Conservation (phyloP, 805 yeast genomes). For the Maudiozyma pseudohumilis region DNA sequence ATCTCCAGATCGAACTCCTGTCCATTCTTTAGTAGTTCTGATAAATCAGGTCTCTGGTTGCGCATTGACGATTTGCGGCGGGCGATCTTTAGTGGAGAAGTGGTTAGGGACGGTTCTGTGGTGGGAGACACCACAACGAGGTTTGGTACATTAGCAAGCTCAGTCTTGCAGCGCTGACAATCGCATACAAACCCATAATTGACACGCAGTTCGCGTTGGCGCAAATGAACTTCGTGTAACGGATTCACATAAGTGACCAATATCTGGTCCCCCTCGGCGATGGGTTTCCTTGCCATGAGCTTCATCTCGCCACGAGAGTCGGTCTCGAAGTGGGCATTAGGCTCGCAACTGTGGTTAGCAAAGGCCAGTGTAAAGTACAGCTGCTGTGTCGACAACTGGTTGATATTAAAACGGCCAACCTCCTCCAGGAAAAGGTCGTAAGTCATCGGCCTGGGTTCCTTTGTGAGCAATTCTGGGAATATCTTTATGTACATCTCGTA, state of each 20-base stretch:
- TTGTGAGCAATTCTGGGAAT: conserved; percentile 32
- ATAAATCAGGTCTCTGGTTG: conserved; percentile 32
- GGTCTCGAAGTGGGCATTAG: conserved; percentile 49
- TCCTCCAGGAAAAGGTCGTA: conserved; percentile 49
- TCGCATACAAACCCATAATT: conserved; percentile 74
- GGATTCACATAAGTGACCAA: conserved; percentile 65
- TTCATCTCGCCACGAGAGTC: conserved; percentile 42
- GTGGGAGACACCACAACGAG: not conserved
- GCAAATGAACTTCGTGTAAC: conserved; percentile 45
- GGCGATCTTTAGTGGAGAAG: not conserved
- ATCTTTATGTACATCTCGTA: conserved; percentile 39
- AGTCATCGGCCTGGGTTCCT: conserved; percentile 15
- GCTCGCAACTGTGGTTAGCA: conserved; percentile 68
- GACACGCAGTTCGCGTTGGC: conserved; percentile 55
- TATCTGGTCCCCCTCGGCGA: conserved; percentile 57
- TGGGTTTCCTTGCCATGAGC: conserved; percentile 48
- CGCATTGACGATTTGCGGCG: conserved; percentile 29
- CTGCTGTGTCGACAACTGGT: conserved; percentile 57
- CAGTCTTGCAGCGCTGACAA: conserved; percentile 57
- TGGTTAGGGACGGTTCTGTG: not conserved
- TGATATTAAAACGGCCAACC: conserved; percentile 66
- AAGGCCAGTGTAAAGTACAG: conserved; percentile 56
- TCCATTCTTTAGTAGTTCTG: conserved; percentile 38
- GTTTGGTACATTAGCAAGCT: conserved; percentile 18
- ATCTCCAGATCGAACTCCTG: conserved; percentile 40